Evolutionary conservation across 2,329 filamentous ascomycete species (phyloP), one percentile per base, ranked within the genome.

Genomic region (Cercospora nicotianae): DNA sequence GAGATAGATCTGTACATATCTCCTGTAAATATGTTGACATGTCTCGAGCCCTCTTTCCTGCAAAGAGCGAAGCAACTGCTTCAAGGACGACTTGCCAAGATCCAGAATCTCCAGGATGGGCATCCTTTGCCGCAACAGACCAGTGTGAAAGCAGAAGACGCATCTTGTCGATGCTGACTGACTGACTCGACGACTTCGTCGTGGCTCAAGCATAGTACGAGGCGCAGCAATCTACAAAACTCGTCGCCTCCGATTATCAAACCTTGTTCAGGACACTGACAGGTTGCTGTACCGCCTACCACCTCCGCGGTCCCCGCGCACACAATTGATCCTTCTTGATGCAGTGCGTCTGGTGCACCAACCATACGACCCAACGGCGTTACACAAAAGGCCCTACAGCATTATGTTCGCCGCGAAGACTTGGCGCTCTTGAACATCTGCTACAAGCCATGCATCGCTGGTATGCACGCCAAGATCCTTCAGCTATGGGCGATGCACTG

Each of bases 1-100:
- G 59, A 61, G n/a, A 42, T 51, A 48, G 60, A 31, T 51, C 6
- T 62, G 42, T 51, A 64, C 23, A 72, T 74, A 58, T 7, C 18
- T 23, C 20, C 5, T 51, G 45, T 51, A 51, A 23, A 51, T 12
- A 51, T 51, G 45, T 51, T 23, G 18, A 51, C 2, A 6, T 26
- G 12, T 51, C 45, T 26, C 18, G 6, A 23, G 45, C 45, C 45
- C 18, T 23, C 45, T 51, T 51, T n/a, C 12, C 45, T 13, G 18
- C 4, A 13, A 26, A 51, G 20, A 51, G 18, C 9, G 45, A 51
- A 51, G 45, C 45, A 51, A 16, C 33, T 39, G 13, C 13, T 51
- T 20, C 18, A 23, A 26, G 45, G 20, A 51, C 45, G 18, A 51
- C 45, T 23, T 13, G 18, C 10, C 45, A 23, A 23, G 45, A 7